Base-by-base conservation (phyloP, 1,284 basidiomycete genomes). In the Apiotrichum gamsii region DNA sequence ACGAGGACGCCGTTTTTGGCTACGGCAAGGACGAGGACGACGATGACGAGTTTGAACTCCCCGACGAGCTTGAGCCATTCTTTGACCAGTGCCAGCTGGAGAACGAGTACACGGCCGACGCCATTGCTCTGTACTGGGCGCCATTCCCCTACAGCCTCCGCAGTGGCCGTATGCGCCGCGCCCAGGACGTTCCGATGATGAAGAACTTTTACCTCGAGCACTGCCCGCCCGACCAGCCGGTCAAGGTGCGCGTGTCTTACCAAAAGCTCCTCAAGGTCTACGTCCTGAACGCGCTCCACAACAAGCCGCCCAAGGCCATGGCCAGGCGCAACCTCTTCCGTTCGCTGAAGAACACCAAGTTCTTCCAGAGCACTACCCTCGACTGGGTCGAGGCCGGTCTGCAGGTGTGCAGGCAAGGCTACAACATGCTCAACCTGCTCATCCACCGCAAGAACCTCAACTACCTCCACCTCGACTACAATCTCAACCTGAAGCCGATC, bases 381-480 rank as follows among this genome's bases (percentile, higher is more conserved):
- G 95, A 99, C 72, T 99, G 95, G 95, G 94, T 99, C 25, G 95
- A 99, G 73, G 95, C 94, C 4, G 95, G 95, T 64, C 76, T 99
- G 53, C 95, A 99, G 74, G 95, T 99, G 46, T 95, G 91, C 75
- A 78, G 94, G 58, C 95, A 99, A 70, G 94, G 94, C 28, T 98
- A 96, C 77, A 99, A 98, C 76, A 98, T 98, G 95, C 77, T 99
- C 56, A 98, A 98, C 73, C 77, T 99, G 28, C 78, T 98, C 52
- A 98, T 99, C 61, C 95, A 98, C 75, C 91, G 95, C 72, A 99
- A 98, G 86, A 97, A 97, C 70, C 74, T 98, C 71, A 97, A 97
- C 70, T 96, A 96, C 71, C 69, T 76, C 13, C 75, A 76, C 59
- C 68, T 76, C 51, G 74, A 76, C 58, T 77, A 75, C 70, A 76